Base-by-base conservation (phyloP, 495 filamentous ascomycete genomes). In the Aspergillus nidulans region DNA sequence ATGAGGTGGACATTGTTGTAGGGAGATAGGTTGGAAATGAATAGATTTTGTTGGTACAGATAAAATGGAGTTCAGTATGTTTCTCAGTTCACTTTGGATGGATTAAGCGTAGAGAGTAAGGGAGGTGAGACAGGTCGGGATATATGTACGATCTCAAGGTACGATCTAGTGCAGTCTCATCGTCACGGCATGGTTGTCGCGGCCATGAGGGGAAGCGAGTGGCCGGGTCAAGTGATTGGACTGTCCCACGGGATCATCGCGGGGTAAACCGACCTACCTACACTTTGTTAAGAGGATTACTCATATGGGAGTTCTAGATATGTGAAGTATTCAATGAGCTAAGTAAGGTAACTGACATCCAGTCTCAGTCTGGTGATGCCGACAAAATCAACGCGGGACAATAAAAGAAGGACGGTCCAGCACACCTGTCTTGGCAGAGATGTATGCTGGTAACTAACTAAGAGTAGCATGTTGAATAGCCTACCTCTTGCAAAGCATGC, bases 181-280 rank as follows among this genome's bases (percentile, higher is more conserved):
- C 9, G 26, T 30, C 15, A 47, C 13, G 4, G 43, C 25, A 30
- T n/a, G 23, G 57, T 55, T 55, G 44, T 47, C 18, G 38, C 51
- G 30, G 52, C n/a, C 46, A 60, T 49, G 52, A 53, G 42, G 53
- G 49, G 41, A 36, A 51, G 44, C 9, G 30, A 18, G n/a, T 39
- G 36, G 36, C n/a, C 12, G 42, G 40, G 58, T 61, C 59, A 61
- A 61, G 59, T 61, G 59, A 61, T 61, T 52, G 23, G 55, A 8
- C 23, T 28, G 41, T 51, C 50, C 59, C 54, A 57, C 53, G 59
- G 54, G 54, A 61, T 59, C 51, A 54, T 49, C 39, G 38, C 38
- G 51, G 56, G 49, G 56, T 58, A 48, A 16, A 46, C 16, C 26
- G 47, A 44, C 16, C 23, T 18, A 18, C 36, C 6, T 18, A 15